Conservation (phyloP, 768 basidiomycete species). For the Boletus subparvulus region DNA sequence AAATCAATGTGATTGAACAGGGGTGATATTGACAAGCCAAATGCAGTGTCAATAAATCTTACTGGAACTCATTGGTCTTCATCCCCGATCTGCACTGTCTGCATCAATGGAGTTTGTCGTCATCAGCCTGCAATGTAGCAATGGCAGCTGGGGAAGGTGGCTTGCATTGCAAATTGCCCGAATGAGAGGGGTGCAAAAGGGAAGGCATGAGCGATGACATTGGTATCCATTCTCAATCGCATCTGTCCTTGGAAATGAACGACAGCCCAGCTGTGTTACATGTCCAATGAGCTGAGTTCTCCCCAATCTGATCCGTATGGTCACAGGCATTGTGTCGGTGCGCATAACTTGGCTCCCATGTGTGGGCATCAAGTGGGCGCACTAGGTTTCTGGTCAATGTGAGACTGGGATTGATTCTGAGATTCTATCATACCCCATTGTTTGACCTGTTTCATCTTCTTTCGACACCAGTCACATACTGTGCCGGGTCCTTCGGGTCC, state of each 20-base stretch:
- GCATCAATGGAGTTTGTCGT: slow-evolving; percentile 24
- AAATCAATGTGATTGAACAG: slow-evolving; percentile 6
- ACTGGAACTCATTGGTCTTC: slow-evolving; percentile 31
- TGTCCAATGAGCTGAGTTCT: slow-evolving; percentile 27
- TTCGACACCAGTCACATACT: slow-evolving; percentile 82
- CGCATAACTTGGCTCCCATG: slow-evolving; percentile 27
- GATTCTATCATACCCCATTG: slow-evolving; percentile 63
- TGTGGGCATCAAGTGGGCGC: slow-evolving; percentile 22
- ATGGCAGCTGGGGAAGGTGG: slow-evolving; percentile 35
- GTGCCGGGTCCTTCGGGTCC: slow-evolving; percentile 83
- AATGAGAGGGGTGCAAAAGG: slow-evolving; percentile 12
- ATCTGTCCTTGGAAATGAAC: slow-evolving; percentile 27
- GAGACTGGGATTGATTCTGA: slow-evolving; percentile 24
- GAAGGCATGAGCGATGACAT: slow-evolving; percentile 25
- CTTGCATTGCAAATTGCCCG: slow-evolving; percentile 23
- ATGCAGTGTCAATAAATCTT: slow-evolving; percentile 5
- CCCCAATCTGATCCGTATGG: slow-evolving; percentile 23
- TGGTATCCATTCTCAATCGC: slow-evolving; percentile 27
- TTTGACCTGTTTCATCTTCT: slow-evolving; percentile 85
- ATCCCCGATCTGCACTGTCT: slow-evolving; percentile 23
- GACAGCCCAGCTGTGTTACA: slow-evolving; percentile 21
- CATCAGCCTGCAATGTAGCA: slow-evolving; percentile 30
- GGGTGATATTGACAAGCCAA: background rate
- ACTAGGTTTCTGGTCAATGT: slow-evolving; percentile 12
- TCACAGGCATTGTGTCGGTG: slow-evolving; percentile 35